Percentiles rank a stretch among this genome's conserved stretches.
These are phyloP conservation scores for Eucalyptus sp. DNA, from an alignment of 345 rosid genomes.

Conservation along the genomic window DNA sequence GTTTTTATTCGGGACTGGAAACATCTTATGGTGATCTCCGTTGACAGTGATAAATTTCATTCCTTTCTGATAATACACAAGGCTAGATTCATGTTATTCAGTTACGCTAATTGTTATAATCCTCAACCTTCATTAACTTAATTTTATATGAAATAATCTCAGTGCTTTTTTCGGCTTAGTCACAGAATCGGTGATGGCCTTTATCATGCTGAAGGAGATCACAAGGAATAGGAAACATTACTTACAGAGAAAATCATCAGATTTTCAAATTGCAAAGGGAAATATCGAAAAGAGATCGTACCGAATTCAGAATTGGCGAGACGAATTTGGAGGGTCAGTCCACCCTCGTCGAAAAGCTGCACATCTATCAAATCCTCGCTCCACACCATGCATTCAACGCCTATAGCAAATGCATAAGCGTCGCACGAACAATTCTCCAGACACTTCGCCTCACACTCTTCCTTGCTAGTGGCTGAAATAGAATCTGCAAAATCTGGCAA, in stretches of 20 bases:
- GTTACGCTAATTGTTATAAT: neutral
- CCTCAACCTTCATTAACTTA: neutral
- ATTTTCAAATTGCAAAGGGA: neutral
- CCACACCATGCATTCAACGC: slow-evolving; percentile 63
- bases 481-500: slow-evolving; percentile 26
- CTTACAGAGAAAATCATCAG: neutral
- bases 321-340: slow-evolving; percentile 27
- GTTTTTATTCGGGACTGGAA: neutral
- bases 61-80: neutral
- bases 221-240: neutral
- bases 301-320: slow-evolving; percentile 60
- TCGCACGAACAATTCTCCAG: slow-evolving; percentile 48
- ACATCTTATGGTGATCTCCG: neutral
- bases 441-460: slow-evolving; percentile 8
- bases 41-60: neutral
- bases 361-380: slow-evolving; percentile 37
- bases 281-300: neutral
- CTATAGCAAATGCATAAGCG: slow-evolving; percentile 29
- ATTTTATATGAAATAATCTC: neutral
- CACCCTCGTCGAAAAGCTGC: slow-evolving; percentile 24
- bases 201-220: neutral
- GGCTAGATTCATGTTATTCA: neutral
- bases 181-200: neutral
- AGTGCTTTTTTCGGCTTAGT: neutral
- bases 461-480: neutral